These are phyloP conservation scores for Epichloe hybrida DNA, from an alignment of 2,329 filamentous ascomycete genomes.

Conservation along the genomic window DNA sequence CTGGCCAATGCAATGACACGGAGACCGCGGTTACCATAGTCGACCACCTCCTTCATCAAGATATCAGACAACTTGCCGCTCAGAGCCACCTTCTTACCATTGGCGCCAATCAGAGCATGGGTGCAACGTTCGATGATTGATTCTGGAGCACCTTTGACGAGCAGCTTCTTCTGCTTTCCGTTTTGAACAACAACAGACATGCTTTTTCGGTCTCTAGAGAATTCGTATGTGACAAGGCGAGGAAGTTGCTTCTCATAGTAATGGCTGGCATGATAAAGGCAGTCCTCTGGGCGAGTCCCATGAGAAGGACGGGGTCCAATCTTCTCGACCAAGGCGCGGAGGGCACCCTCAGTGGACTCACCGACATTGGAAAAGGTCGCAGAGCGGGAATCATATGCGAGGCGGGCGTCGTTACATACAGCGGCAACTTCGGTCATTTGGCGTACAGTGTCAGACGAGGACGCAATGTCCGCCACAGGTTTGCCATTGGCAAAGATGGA, in stretches of 20 bases:
- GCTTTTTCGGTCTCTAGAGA: slow-evolving; percentile 94
- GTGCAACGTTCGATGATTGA: slow-evolving; percentile 88
- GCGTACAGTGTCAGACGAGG: slow-evolving; percentile 60
- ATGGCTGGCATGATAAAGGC: slow-evolving; percentile 68
- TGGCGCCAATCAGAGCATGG: slow-evolving; percentile 60
- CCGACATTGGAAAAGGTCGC: slow-evolving; percentile 70
- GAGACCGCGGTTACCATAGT: slow-evolving; percentile 84
- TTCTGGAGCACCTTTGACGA: slow-evolving; percentile 95
- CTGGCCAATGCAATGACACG: slow-evolving; percentile 89
- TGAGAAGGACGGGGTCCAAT: slow-evolving; percentile 64
- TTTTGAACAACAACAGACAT: slow-evolving; percentile 88
- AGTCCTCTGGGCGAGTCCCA: slow-evolving; percentile 41
- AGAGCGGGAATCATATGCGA: slow-evolving; percentile 68
- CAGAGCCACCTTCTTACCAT: slow-evolving; percentile 65
- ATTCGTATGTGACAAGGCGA: slow-evolving; percentile 81
- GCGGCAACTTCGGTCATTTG: slow-evolving; percentile 62
- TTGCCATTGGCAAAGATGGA: slow-evolving; percentile 57
- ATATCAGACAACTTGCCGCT: slow-evolving; percentile 55
- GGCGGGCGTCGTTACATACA: slow-evolving; percentile 78
- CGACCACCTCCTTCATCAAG: slow-evolving; percentile 65
- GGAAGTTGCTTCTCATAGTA: slow-evolving; percentile 68
- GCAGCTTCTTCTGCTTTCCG: slow-evolving; percentile 58
- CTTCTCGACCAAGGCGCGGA: slow-evolving; percentile 87
- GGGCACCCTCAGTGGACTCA: slow-evolving; percentile 87
- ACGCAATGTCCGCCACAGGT: slow-evolving; percentile 51